Percentiles rank a stretch among this genome's conserved stretches.
Conservation (phyloP, 768 basidiomycete species). For the Coprinopsis marcescibilis region DNA sequence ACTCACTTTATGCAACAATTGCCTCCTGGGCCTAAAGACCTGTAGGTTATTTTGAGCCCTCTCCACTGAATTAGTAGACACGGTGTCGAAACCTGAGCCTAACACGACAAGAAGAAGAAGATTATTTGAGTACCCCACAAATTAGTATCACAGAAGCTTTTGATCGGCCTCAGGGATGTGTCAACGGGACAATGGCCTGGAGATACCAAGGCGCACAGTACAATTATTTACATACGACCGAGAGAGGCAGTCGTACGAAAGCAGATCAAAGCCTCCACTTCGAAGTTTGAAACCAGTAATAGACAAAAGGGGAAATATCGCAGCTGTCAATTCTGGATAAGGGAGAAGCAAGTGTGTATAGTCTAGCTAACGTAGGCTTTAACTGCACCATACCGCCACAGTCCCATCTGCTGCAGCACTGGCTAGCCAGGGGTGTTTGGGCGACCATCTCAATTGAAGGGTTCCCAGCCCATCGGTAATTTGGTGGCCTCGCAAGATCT, state of each 20-base stretch:
- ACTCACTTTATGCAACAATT: not conserved
- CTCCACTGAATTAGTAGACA: too few species aligned
- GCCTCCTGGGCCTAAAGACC: not conserved
- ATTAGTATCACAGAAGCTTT: too few species aligned
- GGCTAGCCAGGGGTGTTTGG: constrained; percentile 86
- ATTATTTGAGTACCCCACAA: too few species aligned
- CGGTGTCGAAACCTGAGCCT: too few species aligned
- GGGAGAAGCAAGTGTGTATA: constrained; percentile 2
- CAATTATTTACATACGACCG: too few species aligned
- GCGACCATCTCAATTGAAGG: constrained; percentile 85
- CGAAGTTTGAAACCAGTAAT: not conserved
- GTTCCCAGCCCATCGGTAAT: constrained; percentile 86
- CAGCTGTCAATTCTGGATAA: constrained; percentile 1
- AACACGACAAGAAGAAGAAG: too few species aligned
- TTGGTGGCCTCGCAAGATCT: constrained; percentile 90
- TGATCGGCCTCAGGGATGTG: too few species aligned
- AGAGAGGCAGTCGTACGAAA: too few species aligned
- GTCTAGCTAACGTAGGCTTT: constrained; percentile 15
- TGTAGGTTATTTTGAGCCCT: not conserved
- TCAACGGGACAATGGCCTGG: too few species aligned
- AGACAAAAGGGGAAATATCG: not conserved
- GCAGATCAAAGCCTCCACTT: not conserved
- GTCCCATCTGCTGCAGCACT: constrained; percentile 91
- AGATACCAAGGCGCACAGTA: too few species aligned
- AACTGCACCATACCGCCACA: constrained; percentile 85